A percentile compares a stretch with the other conserved stretches of the same genome.
phyloP scores from a whole-genome alignment of 768 basidiomycete species.

The Pleurotus giganteus region DNA sequence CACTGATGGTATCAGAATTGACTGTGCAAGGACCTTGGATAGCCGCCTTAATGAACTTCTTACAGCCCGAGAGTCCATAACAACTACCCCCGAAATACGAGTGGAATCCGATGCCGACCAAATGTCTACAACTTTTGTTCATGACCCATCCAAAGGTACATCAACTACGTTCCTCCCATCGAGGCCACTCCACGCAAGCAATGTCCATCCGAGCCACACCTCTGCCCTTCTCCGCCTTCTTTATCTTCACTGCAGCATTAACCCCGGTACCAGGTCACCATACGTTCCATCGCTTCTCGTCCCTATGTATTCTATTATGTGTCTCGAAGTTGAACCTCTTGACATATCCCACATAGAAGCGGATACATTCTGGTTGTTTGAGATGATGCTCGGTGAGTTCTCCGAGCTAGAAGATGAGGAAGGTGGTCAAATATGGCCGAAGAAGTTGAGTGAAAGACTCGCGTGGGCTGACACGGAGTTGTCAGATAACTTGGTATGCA shows the following conservation, averaged over 20 bases:
- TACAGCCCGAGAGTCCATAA: slow-evolving; percentile 33
- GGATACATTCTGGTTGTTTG: slow-evolving; percentile 82
- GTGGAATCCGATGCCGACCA: slow-evolving; percentile 28
- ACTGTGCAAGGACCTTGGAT: slow-evolving; percentile 53
- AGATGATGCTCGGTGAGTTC: slow-evolving; percentile 70
- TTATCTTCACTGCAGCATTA: slow-evolving; percentile 68
- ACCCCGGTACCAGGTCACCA: slow-evolving; percentile 68
- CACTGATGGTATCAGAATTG: slow-evolving; percentile 43
- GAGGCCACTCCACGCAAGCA: slow-evolving; percentile 39
- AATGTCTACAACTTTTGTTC: slow-evolving; percentile 37
- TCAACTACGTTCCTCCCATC: slow-evolving; percentile 46
- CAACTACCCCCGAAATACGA: slow-evolving; percentile 34
- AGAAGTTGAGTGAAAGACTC: slow-evolving; percentile 56
- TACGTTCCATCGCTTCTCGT: slow-evolving; percentile 69
- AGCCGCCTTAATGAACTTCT: slow-evolving; percentile 38
- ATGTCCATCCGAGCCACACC: slow-evolving; percentile 56
- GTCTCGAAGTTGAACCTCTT: slow-evolving; percentile 58
- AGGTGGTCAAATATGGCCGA: slow-evolving; percentile 60
- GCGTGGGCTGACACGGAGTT: slow-evolving; percentile 65
- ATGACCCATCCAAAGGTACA: slow-evolving; percentile 22
- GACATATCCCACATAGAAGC: slow-evolving; percentile 71
- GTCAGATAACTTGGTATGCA: slow-evolving; percentile 53
- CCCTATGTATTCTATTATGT: slow-evolving; percentile 62
- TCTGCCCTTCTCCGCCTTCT: slow-evolving; percentile 67
- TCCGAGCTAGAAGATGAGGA: slow-evolving; percentile 72